Percentiles rank a stretch among this genome's conserved stretches.
phyloP scores from a whole-genome alignment of 176 grass and related monocot species.

The Raddia distichophylla region DNA sequence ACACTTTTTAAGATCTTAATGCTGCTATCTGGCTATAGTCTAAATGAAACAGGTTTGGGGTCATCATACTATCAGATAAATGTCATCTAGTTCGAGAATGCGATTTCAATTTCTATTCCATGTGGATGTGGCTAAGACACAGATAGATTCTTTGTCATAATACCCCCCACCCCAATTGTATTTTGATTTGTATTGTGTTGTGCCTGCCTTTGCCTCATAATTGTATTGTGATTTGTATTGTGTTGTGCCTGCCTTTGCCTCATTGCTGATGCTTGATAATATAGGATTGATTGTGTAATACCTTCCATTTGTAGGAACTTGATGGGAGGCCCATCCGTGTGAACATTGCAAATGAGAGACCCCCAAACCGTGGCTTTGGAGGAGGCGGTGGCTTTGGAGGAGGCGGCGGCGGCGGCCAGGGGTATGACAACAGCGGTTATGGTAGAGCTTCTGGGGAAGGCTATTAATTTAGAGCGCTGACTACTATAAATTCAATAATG shows the following conservation, averaged over 20 bases:
- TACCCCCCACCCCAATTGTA: not conserved
- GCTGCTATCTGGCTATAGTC: too few relatives aligned
- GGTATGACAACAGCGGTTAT: not conserved
- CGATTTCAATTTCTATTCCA: not conserved
- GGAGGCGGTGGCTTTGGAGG: slow-evolving; percentile 22
- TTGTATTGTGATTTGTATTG: too few relatives aligned
- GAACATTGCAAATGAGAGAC: slow-evolving; percentile 64
- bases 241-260: too few relatives aligned
- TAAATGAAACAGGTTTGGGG: not conserved
- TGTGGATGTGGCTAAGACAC: not conserved
- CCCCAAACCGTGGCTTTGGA: slow-evolving; percentile 32
- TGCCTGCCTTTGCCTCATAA: too few relatives aligned
- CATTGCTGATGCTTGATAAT: too few relatives aligned
- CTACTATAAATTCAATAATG: too few relatives aligned
- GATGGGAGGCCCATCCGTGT: slow-evolving; percentile 65
- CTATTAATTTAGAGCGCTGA: slow-evolving; percentile 9
- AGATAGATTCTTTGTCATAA: not conserved
- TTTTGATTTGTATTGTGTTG: slow-evolving; percentile 42
- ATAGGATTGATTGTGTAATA: too few relatives aligned
- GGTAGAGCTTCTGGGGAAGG: not conserved
- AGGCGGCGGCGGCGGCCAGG: not conserved
- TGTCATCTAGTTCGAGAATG: not conserved
- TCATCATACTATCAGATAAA: not conserved
- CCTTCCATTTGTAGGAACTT: too few relatives aligned
- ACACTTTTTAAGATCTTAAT: not conserved